Evolutionary conservation across 164 flowering plant species (phyloP).

Genomic region (Sextonia rubra): DNA sequence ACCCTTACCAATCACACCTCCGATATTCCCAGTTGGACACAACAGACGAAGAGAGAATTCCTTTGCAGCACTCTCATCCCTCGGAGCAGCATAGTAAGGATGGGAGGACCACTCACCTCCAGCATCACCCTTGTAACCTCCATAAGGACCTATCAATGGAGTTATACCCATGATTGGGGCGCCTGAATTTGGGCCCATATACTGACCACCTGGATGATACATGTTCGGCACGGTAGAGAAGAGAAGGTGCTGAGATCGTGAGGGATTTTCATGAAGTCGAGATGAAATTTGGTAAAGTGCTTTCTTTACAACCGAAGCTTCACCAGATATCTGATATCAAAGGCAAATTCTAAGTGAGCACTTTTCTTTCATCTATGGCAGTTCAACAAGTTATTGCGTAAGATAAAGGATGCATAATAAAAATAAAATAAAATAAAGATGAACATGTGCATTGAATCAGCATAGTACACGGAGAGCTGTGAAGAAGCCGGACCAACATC

Average conservation of each 20-base stretch:
- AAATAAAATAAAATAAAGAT: too few species aligned
- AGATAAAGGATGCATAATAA: too few species aligned
- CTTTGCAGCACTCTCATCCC: constrained; percentile 64
- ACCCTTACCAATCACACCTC: constrained; percentile 90
- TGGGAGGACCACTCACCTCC: constrained; percentile 64
- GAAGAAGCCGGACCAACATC: too few species aligned
- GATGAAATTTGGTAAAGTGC: constrained; percentile 68
- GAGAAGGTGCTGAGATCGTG: constrained; percentile 80
- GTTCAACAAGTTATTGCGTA: too few species aligned
- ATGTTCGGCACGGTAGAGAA: constrained; percentile 41
- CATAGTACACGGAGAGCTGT: too few species aligned
- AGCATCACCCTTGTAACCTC: constrained; percentile 71
- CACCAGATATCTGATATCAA: constrained; percentile 60
- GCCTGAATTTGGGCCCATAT: constrained; percentile 52
- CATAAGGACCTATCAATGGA: constrained; percentile 65
- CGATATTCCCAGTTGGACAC: constrained; percentile 75
- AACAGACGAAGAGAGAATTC: constrained; percentile 78
- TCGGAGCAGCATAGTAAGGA: constrained; percentile 54
- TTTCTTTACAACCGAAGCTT: constrained; percentile 57
- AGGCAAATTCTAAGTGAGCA: neutral
- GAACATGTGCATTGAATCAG: too few species aligned
- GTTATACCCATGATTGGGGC: constrained; percentile 68
- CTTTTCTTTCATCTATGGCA: neutral
- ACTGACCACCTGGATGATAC: constrained; percentile 51
- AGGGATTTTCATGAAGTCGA: constrained; percentile 86